These are phyloP conservation scores for Schizosaccharomyces versatilis DNA, from an alignment of 1,139 yeast species.

Conservation along the genomic window DNA sequence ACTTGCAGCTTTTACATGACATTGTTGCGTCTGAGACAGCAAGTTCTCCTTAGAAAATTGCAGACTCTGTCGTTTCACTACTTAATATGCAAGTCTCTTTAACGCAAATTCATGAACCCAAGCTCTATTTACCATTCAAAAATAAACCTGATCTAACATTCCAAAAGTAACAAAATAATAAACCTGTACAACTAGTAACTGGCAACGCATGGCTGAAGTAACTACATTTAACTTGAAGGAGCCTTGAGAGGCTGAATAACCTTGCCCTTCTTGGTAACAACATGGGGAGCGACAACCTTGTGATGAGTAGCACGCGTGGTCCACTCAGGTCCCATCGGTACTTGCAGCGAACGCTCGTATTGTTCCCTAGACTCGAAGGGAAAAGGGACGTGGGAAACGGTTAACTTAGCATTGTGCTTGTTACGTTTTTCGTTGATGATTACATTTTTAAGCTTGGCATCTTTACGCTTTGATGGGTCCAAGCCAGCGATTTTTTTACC, in stretches of 20 bases:
- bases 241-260: conserved; percentile 79
- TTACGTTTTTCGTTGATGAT: conserved; percentile 73
- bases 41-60: too few relatives aligned
- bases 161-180: too few relatives aligned
- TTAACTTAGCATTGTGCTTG: conserved; percentile 62
- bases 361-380: conserved; percentile 86
- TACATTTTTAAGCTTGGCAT: conserved; percentile 53
- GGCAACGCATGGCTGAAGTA: too few relatives aligned
- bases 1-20: neutral
- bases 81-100: too few relatives aligned
- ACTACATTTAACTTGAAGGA: conserved; percentile 18
- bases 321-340: conserved; percentile 98
- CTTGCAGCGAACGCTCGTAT: conserved; percentile 74
- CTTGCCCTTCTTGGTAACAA: conserved; percentile 65
- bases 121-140: too few relatives aligned
- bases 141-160: too few relatives aligned
- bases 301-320: conserved; percentile 72
- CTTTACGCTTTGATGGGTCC: conserved; percentile 51
- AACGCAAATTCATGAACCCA: too few relatives aligned
- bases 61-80: too few relatives aligned
- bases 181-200: too few relatives aligned
- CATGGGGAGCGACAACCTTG: conserved; percentile 68
- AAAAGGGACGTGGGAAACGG: conserved; percentile 71
- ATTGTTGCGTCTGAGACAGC: too few relatives aligned
- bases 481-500: conserved; percentile 39